phyloP scores from a whole-genome alignment of 345 rosid species.

The Eucalyptus shirleyi region DNA sequence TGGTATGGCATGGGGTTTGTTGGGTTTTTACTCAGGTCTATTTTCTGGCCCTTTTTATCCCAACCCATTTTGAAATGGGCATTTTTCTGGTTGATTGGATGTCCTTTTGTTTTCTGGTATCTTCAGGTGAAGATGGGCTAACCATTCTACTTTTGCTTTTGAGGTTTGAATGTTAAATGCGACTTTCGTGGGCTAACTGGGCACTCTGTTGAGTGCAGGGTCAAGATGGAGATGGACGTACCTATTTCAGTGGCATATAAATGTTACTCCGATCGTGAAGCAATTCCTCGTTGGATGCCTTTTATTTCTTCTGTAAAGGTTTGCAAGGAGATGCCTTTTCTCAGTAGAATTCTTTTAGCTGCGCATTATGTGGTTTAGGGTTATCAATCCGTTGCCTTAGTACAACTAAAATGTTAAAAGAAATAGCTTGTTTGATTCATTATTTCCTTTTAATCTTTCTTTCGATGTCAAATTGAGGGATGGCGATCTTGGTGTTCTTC shows the following conservation, averaged over 20 bases:
- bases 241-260: constrained; percentile 66
- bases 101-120: neutral
- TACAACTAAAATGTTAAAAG: neutral
- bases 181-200: neutral
- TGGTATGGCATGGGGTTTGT: neutral
- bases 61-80: neutral
- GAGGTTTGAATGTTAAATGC: neutral
- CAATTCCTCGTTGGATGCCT: constrained; percentile 90
- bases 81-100: neutral
- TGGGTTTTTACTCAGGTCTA: neutral
- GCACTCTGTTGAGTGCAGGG: constrained; percentile 23
- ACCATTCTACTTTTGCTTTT: neutral
- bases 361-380: neutral
- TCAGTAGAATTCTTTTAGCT: neutral
- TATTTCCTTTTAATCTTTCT: neutral
- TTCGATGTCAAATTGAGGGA: neutral
- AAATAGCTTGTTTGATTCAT: neutral
- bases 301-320: constrained; percentile 90
- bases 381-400: neutral
- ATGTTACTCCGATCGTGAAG: constrained; percentile 63
- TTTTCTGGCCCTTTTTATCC: neutral
- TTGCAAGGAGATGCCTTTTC: neutral
- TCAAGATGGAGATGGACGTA: constrained; percentile 64
- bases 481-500: neutral
- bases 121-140: neutral